Conservation (phyloP, 208 protist genomes). For the Trypanosoma platydactyli region DNA sequence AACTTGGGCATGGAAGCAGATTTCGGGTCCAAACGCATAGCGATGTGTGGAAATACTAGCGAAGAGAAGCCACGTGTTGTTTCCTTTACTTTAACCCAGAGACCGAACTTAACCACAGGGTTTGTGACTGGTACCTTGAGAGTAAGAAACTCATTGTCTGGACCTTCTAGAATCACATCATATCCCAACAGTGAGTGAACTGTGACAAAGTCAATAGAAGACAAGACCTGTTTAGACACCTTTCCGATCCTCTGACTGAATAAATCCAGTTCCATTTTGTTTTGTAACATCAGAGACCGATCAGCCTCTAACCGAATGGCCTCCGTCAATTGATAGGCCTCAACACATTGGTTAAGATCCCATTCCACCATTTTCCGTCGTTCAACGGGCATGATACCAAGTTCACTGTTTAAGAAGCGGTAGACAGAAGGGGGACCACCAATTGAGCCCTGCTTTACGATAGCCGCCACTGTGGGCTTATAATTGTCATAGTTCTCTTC, state of each 20-base stretch:
- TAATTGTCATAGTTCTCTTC: conserved; percentile 39
- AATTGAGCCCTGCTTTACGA: conserved; percentile 15
- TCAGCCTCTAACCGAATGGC: conserved; percentile 69
- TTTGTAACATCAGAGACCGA: conserved; percentile 12
- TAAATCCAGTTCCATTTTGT: conserved; percentile 27
- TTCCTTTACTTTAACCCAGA: conserved; percentile 90
- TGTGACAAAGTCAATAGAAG: conserved; percentile 78
- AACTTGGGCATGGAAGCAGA: conserved; percentile 66
- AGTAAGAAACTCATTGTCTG: conserved; percentile 75
- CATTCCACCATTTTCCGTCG: conserved; percentile 47
- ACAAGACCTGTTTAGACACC: conserved; percentile 66
- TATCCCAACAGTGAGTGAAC: conserved; percentile 71
- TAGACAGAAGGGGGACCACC: neutral
- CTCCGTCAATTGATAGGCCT: conserved; percentile 72
- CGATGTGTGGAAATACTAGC: conserved; percentile 72
- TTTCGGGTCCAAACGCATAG: conserved; percentile 87
- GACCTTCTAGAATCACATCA: conserved; percentile 74
- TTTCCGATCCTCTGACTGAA: conserved; percentile 41
- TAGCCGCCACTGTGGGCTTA: conserved; percentile 36
- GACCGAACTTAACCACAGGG: conserved; percentile 82
- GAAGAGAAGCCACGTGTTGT: conserved; percentile 83
- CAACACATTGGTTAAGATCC: conserved; percentile 65
- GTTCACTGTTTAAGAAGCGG: conserved; percentile 44
- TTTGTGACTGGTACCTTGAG: conserved; percentile 41
- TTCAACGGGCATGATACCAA: conserved; percentile 42